Conservation (phyloP, 176 grass and related monocot genomes). For the Aechmea fasciata region DNA sequence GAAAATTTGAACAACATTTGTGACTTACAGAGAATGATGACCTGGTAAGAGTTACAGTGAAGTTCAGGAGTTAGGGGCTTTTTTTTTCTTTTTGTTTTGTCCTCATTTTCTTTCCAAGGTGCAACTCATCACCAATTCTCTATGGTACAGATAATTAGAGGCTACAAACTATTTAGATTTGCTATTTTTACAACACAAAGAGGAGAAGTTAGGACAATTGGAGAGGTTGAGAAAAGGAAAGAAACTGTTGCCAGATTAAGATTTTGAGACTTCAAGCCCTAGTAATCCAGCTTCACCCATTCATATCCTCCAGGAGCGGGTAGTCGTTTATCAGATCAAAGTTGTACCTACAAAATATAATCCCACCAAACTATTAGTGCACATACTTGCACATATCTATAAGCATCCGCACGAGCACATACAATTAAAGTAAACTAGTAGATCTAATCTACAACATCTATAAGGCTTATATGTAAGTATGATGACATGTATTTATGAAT, state of each 20-base stretch:
- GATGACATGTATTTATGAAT: background rate
- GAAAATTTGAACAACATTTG: too few species aligned
- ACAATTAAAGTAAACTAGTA: background rate
- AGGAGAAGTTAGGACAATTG: constrained; percentile 17
- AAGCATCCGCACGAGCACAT: background rate
- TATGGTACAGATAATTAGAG: constrained; percentile 28
- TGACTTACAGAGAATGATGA: background rate
- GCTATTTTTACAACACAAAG: constrained; percentile 38
- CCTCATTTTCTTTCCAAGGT: background rate
- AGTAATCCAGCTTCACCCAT: constrained; percentile 54
- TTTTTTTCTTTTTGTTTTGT: too few species aligned
- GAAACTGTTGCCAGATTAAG: constrained; percentile 5
- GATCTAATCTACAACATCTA: background rate
- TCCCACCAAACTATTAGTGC: too few species aligned
- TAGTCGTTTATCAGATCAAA: constrained; percentile 42
- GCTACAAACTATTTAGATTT: constrained; percentile 30
- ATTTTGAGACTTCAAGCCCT: background rate
- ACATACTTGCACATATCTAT: too few species aligned
- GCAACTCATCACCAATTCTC: constrained; percentile 34
- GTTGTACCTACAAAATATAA: constrained; percentile 45
- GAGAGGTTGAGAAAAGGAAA: constrained; percentile 15
- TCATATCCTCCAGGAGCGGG: constrained; percentile 47
- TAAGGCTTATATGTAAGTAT: background rate
- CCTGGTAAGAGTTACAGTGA: constrained; percentile 44
- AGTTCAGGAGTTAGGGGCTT: constrained; percentile 13